Conservation (phyloP, 2,329 filamentous ascomycete genomes). For the Gnomoniopsis sp. region DNA sequence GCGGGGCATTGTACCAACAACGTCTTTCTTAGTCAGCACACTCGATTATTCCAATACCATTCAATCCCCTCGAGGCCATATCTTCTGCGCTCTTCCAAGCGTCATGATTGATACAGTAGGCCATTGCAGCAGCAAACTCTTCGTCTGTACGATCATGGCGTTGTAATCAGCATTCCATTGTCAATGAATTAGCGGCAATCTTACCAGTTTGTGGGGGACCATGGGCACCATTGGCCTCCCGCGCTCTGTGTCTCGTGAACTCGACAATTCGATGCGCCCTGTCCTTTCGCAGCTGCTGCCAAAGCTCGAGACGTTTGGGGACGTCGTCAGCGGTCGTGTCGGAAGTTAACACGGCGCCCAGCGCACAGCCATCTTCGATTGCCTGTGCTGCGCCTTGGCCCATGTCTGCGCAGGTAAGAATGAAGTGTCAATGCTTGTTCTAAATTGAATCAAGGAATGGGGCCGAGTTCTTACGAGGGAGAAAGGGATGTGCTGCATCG, state of each 20-base stretch:
- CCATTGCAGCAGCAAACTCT: slow-evolving; percentile 4
- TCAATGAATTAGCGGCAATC: not conserved
- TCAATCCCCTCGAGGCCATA: not conserved
- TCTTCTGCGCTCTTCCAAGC: slow-evolving; percentile 12
- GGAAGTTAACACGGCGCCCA: slow-evolving; percentile 3
- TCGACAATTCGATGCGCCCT: slow-evolving; percentile 1
- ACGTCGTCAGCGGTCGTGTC: slow-evolving; percentile 5
- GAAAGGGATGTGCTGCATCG: slow-evolving; percentile 24
- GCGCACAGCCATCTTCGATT: slow-evolving; percentile 11
- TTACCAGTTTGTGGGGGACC: slow-evolving; percentile 7
- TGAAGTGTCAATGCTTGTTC: not conserved
- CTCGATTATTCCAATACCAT: not conserved
- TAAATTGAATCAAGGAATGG: not conserved
- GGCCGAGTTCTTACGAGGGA: slow-evolving; percentile 18
- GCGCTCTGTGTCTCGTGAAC: slow-evolving; percentile 3
- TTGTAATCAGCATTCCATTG: not conserved
- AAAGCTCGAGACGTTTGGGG: slow-evolving; percentile 5
- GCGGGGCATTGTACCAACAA: not conserved
- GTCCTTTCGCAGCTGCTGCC: slow-evolving; percentile 10
- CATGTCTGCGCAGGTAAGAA: slow-evolving; percentile 1
- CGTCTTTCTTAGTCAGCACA: not conserved
- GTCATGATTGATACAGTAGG: slow-evolving; percentile 11
- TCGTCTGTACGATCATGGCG: not conserved
- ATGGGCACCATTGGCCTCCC: not conserved
- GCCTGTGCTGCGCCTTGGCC: slow-evolving; percentile 18